These are phyloP conservation scores for Skeletonema grethae DNA, from an alignment of 108 stramenopile species.

Conservation along the genomic window DNA sequence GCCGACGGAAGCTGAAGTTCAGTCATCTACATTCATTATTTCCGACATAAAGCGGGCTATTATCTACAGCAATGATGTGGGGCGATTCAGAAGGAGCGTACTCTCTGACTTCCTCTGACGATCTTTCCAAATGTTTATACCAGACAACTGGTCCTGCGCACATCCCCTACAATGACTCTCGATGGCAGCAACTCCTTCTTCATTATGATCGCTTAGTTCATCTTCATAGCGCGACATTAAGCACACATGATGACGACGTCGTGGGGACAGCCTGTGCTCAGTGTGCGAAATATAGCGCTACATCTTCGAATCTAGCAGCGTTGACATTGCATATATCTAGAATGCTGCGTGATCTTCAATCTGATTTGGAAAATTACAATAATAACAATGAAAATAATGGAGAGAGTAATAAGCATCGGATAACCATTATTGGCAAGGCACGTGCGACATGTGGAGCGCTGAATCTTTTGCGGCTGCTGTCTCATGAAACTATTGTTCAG, in stretches of 20 bases:
- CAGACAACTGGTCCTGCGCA: slow-evolving; percentile 74
- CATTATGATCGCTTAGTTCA: slow-evolving; percentile 82
- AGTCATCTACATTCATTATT: no score
- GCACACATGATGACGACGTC: slow-evolving; percentile 24
- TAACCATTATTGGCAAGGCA: slow-evolving; percentile 76
- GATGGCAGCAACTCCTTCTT: slow-evolving; percentile 77
- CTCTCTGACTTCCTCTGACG: slow-evolving; percentile 23
- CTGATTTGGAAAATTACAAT: slow-evolving; percentile 8
- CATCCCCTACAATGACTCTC: slow-evolving; percentile 69
- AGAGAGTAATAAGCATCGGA: slow-evolving; percentile 40
- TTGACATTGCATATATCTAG: slow-evolving; percentile 66
- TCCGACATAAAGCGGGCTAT: no score
- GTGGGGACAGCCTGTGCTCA: slow-evolving; percentile 53
- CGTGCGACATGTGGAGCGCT: slow-evolving; percentile 75
- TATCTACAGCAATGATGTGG: background rate
- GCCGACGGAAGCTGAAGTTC: no score
- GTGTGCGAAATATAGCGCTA: slow-evolving; percentile 58
- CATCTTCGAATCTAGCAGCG: slow-evolving; percentile 76
- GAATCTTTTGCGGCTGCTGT: slow-evolving; percentile 58
- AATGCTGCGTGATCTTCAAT: slow-evolving; percentile 67
- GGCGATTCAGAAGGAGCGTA: slow-evolving; percentile 32
- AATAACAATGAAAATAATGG: background rate
- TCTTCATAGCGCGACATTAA: slow-evolving; percentile 39
- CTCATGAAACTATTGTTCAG: slow-evolving; percentile 60
- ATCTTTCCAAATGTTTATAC: slow-evolving; percentile 44